Conservation (phyloP, 345 rosid species). For the Moricandia moricandioides region DNA sequence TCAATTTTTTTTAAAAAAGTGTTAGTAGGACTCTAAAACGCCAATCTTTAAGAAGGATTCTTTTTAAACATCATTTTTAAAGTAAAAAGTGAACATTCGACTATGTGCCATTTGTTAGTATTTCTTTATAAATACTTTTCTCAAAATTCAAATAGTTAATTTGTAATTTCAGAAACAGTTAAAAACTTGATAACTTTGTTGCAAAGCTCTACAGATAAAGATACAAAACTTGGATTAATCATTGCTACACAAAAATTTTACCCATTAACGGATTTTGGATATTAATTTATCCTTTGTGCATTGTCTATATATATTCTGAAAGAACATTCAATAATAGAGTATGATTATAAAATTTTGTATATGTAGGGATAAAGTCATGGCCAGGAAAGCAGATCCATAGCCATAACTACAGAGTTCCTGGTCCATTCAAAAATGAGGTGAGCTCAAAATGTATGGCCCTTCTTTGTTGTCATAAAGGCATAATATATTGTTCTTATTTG, state of each 20-base stretch:
- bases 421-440: conserved; percentile 61
- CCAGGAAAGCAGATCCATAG: conserved; percentile 61
- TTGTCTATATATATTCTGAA: no score
- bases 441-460: neutral
- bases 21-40: no score
- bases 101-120: neutral
- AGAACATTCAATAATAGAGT: no score
- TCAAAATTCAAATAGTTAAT: neutral
- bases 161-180: neutral
- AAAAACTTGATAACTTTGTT: neutral
- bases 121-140: neutral
- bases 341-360: no score
- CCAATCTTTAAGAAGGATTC: no score
- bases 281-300: no score
- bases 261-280: neutral
- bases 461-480: neutral
- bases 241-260: neutral
- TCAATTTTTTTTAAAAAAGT: no score
- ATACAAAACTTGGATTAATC: neutral
- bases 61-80: no score
- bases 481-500: neutral
- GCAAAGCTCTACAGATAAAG: neutral
- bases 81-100: neutral
- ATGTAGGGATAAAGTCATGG: conserved; percentile 62
- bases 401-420: conserved; percentile 71